Base-by-base conservation (phyloP, 179 eudicot genomes). In the Spergularia azorica region DNA sequence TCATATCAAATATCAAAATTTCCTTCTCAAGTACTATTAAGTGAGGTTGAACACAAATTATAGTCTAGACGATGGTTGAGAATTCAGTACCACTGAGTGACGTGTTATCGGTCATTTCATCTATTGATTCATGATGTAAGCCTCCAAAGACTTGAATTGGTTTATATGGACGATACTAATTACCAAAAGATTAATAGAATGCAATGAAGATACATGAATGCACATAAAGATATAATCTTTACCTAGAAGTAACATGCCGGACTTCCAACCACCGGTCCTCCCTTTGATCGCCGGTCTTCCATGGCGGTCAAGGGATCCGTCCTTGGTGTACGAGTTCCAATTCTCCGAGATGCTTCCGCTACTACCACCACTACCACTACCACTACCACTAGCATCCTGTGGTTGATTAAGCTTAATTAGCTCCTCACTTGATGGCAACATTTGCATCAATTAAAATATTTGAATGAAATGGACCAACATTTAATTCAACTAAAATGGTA, bases 251-350 rank as follows among this genome's bases (percentile, higher is more conserved):
- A 89, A 72, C 79, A 82, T 79, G 43, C 88, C 93, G 11, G 88
- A 76, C 50, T 77, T 89, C 93, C 93, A 89, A 15, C 91, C 91
- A 2, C 93, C 93, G 0, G 93, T 88, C 67, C 73, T 80, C 18
- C 79, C 70, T 80, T 79, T 89, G 61, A 17, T 69, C n/a, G 89
- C 93, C 9, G 93, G 93, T 17, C 82, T 70, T 65, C 89, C 88
- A 72, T 84, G 86, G 7, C 84, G 75, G 63, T 89, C 89, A 5
- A 83, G 73, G 1, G 93, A 80, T 6, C 90, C 93, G 59, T 87
- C 93, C 81, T 77, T 84, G 4, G 90, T 87, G 79, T 79, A 87
- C 3, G 80, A 71, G 57, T 16, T 79, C 85, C 85, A 83, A 3
- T 54, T 52, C 20, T 64, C 59, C 11, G 61, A 6, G 55, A 32